phyloP scores from a whole-genome alignment of 2,329 filamentous ascomycete genomes.

The Clarireedia homoeocarpa region DNA sequence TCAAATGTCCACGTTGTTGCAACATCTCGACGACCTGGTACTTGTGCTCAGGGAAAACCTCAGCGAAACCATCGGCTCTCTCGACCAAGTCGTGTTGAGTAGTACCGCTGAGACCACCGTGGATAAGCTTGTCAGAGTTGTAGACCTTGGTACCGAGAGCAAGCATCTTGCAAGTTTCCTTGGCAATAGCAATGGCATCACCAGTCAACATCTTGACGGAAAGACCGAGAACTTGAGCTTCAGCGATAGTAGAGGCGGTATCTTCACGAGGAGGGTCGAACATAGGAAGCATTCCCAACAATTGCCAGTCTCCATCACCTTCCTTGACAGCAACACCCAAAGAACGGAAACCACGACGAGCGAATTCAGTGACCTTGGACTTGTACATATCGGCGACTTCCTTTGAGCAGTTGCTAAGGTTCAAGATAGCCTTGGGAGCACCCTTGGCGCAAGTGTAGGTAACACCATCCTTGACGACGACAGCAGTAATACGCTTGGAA shows the following conservation, averaged over 20 bases:
- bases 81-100: constrained; percentile 71
- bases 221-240: constrained; percentile 68
- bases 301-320: constrained; percentile 62
- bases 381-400: constrained; percentile 60
- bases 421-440: constrained; percentile 67
- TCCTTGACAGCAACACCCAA: constrained; percentile 74
- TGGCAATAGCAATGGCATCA: constrained; percentile 72
- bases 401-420: constrained; percentile 58
- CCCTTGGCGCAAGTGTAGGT: constrained; percentile 69
- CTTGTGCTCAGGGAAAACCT: constrained; percentile 94
- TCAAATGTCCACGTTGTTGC: constrained; percentile 86
- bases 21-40: constrained; percentile 91
- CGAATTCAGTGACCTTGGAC: constrained; percentile 67
- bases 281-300: constrained; percentile 72
- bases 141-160: constrained; percentile 74
- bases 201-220: constrained; percentile 77
- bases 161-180: constrained; percentile 78
- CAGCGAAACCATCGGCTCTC: constrained; percentile 89
- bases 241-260: constrained; percentile 69
- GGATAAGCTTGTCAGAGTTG: constrained; percentile 70
- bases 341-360: constrained; percentile 71
- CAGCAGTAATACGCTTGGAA: constrained; percentile 68
- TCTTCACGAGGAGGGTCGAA: constrained; percentile 75
- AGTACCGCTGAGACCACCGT: constrained; percentile 65
- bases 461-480: constrained; percentile 62